A percentile compares a stretch with the other conserved stretches of the same genome.
Evolutionary conservation across 2,329 filamentous ascomycete species (phyloP).

Genomic region (Claviceps fusiformis): DNA sequence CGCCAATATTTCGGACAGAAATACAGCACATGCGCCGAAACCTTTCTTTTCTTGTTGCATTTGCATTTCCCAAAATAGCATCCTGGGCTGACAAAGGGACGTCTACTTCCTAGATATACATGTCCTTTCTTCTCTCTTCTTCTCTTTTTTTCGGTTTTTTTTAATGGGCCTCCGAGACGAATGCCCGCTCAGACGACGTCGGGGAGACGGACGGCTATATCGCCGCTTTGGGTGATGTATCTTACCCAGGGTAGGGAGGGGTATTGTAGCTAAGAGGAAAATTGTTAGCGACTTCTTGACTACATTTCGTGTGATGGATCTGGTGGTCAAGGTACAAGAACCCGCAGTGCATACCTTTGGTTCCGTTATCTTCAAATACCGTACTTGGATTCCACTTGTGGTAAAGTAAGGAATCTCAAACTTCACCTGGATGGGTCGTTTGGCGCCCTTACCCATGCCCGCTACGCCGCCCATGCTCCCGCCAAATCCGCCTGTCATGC

Average conservation of each 20-base stretch:
- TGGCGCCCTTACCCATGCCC: conserved; percentile 65
- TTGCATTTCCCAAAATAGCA: too few relatives aligned
- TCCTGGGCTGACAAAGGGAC: not conserved
- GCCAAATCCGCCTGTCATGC: conserved; percentile 95
- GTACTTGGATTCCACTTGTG: conserved; percentile 96
- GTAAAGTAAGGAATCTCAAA: conserved; percentile 99
- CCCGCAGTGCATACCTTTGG: conserved; percentile 61
- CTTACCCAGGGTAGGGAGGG: conserved; percentile 93
- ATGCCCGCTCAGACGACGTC: conserved; percentile 50
- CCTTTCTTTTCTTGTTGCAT: not conserved
- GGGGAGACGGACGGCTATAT: conserved; percentile 90
- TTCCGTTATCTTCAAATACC: conserved; percentile 98
- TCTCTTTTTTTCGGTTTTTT: not conserved
- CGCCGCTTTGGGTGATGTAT: conserved; percentile 96
- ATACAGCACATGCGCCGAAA: not conserved
- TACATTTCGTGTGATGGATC: not conserved
- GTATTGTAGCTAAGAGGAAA: conserved; percentile 67
- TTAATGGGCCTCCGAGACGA: not conserved
- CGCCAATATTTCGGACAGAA: not conserved
- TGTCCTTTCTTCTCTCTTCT: not conserved
- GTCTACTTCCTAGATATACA: not conserved
- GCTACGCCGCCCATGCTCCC: conserved; percentile 89
- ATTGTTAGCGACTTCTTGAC: not conserved
- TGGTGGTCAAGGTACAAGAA: not conserved
- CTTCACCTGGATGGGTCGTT: conserved; percentile 95